These are phyloP conservation scores for Pilasporangium apinafurcum DNA, from an alignment of 352 stramenopile genomes.

Conservation along the genomic window DNA sequence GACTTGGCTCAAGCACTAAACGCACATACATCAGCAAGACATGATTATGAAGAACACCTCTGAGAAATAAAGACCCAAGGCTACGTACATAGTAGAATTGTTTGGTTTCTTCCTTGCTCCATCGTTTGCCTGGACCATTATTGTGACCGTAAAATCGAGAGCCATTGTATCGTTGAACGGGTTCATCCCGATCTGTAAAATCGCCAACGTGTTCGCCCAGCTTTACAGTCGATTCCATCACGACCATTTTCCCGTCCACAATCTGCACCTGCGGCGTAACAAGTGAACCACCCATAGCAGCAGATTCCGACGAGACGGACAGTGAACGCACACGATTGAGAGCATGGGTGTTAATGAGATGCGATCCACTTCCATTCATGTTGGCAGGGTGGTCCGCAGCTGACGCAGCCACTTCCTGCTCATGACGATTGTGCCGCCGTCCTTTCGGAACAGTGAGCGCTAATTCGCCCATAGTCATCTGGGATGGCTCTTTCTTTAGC, in stretches of 20 bases:
- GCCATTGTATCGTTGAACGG: slow-evolving; percentile 24
- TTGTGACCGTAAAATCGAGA: slow-evolving; percentile 32
- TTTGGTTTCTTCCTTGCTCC: slow-evolving; percentile 80
- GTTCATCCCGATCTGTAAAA: slow-evolving; percentile 13
- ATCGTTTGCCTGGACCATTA: slow-evolving; percentile 48
- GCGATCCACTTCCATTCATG: slow-evolving; percentile 8
- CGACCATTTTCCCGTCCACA: slow-evolving; percentile 82
- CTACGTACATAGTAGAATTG: slow-evolving; percentile 80
- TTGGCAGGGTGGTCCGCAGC: slow-evolving; percentile 16
- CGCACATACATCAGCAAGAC: not conserved
- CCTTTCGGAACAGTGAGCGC: slow-evolving; percentile 71
- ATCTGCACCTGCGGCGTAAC: slow-evolving; percentile 78
- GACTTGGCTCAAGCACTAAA: slow-evolving; percentile 71
- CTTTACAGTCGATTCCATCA: slow-evolving; percentile 64
- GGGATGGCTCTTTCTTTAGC: slow-evolving; percentile 61
- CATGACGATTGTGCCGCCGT: slow-evolving; percentile 41
- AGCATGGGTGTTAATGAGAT: slow-evolving; percentile 26
- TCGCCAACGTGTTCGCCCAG: slow-evolving; percentile 36
- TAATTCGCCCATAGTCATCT: slow-evolving; percentile 84
- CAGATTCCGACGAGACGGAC: slow-evolving; percentile 55
- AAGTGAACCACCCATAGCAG: slow-evolving; percentile 54
- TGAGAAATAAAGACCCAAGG: not conserved
- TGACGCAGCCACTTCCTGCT: slow-evolving; percentile 38
- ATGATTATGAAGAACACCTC: not conserved
- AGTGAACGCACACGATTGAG: slow-evolving; percentile 50